Evolutionary conservation across 306 rosid genomes (phyloP).

Genomic region (Trichosanthes cucumerina): DNA sequence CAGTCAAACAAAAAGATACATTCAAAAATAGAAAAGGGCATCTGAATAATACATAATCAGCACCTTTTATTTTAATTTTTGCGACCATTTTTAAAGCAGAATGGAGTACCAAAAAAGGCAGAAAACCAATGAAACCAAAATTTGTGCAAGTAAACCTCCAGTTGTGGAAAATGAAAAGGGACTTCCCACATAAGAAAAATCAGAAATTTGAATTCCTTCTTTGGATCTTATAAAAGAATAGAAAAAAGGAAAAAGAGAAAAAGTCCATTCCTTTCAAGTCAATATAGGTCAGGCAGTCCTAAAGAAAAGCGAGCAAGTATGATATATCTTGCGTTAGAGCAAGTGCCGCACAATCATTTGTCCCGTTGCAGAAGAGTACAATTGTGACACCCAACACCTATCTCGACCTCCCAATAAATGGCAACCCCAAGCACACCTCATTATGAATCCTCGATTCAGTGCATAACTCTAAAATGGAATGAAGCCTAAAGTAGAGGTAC

Average conservation of each 20-base stretch:
- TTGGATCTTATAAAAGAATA: background rate
- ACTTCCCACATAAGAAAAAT: background rate
- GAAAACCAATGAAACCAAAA: background rate
- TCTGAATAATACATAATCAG: background rate
- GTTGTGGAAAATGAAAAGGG: background rate
- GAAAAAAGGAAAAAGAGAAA: background rate
- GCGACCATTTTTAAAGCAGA: background rate
- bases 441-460: no score
- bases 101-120: background rate
- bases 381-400: no score
- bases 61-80: background rate
- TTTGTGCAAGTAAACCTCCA: background rate
- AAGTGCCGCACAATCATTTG: no score
- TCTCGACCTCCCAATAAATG: no score
- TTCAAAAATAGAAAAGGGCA: background rate
- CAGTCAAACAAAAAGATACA: constrained; percentile 3
- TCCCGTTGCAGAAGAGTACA: no score
- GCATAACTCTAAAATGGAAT: no score
- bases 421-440: no score
- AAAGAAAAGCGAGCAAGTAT: background rate
- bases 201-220: background rate
- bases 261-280: background rate
- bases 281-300: background rate
- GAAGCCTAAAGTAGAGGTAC: no score
- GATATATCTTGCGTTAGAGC: background rate